A percentile compares a stretch with the other conserved stretches of the same genome.
These are phyloP conservation scores for Sporothrix pseudoabietina DNA, from an alignment of 2,329 filamentous ascomycete species.

Conservation along the genomic window DNA sequence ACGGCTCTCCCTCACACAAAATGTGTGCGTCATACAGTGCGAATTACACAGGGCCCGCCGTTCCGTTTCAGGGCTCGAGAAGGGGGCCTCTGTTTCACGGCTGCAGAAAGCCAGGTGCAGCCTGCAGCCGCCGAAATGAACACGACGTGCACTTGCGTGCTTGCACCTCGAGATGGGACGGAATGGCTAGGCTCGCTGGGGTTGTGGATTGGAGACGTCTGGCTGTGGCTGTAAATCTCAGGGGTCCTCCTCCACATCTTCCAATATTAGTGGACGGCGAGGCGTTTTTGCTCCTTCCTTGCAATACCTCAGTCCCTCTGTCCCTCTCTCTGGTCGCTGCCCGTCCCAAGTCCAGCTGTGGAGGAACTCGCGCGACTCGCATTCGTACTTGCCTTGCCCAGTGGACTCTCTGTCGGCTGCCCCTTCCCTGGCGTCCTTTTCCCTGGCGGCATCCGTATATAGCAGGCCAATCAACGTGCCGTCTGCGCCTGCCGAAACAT, in stretches of 20 bases:
- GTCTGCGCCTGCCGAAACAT: not conserved
- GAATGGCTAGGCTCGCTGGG: not conserved
- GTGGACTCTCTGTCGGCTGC: not conserved
- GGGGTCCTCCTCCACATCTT: constrained; percentile 14
- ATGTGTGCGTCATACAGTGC: not conserved
- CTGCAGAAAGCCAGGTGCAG: constrained; percentile 16
- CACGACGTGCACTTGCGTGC: not conserved
- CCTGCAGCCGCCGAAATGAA: constrained; percentile 17
- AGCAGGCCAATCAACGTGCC: not conserved
- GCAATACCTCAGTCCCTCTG: not conserved
- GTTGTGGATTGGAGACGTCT: not conserved
- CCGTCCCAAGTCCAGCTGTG: not conserved
- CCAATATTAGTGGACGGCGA: constrained; percentile 21
- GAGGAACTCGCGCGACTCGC: not conserved
- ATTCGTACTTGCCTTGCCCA: not conserved
- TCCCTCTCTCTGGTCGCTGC: not conserved
- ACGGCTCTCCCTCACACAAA: not conserved
- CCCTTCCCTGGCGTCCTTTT: not conserved
- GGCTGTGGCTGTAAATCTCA: not conserved
- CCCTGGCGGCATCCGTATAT: not conserved
- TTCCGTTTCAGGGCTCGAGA: constrained; percentile 2
- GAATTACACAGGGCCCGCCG: not conserved
- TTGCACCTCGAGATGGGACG: not conserved
- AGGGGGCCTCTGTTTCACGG: constrained; percentile 21
- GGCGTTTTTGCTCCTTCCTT: constrained; percentile 28